Evolutionary conservation across 1,284 basidiomycete genomes (phyloP).

Genomic region (Acaromyces ingoldii): DNA sequence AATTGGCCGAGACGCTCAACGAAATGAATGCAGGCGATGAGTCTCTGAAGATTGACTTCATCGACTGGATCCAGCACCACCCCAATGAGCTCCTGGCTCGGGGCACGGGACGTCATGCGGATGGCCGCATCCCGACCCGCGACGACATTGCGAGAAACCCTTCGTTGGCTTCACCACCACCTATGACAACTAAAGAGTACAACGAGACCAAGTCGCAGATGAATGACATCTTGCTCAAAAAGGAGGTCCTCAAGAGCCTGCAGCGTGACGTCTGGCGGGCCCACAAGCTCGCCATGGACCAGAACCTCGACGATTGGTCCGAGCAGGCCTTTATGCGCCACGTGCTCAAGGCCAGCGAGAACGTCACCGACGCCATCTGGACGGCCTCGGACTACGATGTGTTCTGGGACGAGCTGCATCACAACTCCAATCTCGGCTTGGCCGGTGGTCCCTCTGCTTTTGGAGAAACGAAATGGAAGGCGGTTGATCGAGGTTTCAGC

Average conservation of each 20-base stretch:
- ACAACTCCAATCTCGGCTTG: neutral
- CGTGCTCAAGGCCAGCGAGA: neutral
- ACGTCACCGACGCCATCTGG: neutral
- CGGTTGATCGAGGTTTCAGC: constrained; percentile 30
- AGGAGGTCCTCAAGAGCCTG: neutral
- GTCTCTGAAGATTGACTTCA: constrained; percentile 31
- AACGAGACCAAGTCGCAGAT: neutral
- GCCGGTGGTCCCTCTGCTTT: neutral
- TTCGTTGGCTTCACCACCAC: neutral
- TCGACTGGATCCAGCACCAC: constrained; percentile 32
- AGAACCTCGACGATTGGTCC: neutral
- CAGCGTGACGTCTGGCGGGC: neutral
- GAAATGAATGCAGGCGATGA: constrained; percentile 22
- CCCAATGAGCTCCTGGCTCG: constrained; percentile 14
- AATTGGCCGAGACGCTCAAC: constrained; percentile 34
- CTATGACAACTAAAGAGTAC: neutral
- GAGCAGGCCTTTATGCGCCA: neutral
- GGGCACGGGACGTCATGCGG: neutral
- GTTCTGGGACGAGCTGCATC: neutral
- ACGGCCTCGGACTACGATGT: neutral
- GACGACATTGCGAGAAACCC: constrained; percentile 14
- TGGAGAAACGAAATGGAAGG: constrained; percentile 14
- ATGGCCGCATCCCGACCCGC: constrained; percentile 23
- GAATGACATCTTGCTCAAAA: neutral
- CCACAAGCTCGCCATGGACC: neutral